A percentile compares a stretch with the other conserved stretches of the same genome.
These are phyloP conservation scores for Didymella arachidicola DNA, from an alignment of 2,329 filamentous ascomycete species.

Conservation along the genomic window DNA sequence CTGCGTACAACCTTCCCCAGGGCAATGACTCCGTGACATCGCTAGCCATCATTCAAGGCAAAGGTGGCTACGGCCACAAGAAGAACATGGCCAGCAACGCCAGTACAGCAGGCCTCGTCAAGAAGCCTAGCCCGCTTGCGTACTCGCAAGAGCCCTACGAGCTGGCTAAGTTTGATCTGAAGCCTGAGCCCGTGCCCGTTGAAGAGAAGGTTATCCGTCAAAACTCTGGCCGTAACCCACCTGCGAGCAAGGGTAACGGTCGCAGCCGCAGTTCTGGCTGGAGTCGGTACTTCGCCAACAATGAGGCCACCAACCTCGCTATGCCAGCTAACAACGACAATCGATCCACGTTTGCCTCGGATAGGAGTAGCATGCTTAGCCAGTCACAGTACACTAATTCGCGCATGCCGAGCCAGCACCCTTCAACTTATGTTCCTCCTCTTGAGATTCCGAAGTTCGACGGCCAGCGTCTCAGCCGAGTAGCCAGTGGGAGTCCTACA, in stretches of 20 bases:
- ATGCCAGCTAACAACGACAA: conserved; percentile 69
- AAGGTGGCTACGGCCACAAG: conserved; percentile 58
- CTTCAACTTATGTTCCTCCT: conserved; percentile 75
- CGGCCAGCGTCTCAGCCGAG: conserved; percentile 69
- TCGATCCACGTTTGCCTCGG: conserved; percentile 50
- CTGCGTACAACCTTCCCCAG: conserved; percentile 43
- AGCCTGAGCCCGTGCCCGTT: conserved; percentile 42
- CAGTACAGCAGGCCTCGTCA: conserved; percentile 67
- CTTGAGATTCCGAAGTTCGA: conserved; percentile 63
- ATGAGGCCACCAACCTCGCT: conserved; percentile 64
- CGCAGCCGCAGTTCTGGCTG: conserved; percentile 70
- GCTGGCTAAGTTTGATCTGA: conserved; percentile 55
- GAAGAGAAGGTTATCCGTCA: conserved; percentile 47
- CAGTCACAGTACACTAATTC: conserved; percentile 61
- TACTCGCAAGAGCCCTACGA: conserved; percentile 54
- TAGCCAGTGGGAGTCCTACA: conserved; percentile 74
- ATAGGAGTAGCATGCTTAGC: conserved; percentile 50
- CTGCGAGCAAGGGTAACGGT: conserved; percentile 28
- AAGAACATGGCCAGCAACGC: conserved; percentile 65
- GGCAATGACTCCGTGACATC: conserved; percentile 52
- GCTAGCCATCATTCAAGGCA: conserved; percentile 62
- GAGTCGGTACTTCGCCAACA: conserved; percentile 80
- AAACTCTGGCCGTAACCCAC: conserved; percentile 42
- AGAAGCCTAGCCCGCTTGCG: conserved; percentile 57
- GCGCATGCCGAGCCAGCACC: conserved; percentile 62